phyloP scores from a whole-genome alignment of 768 basidiomycete genomes.

The Crepidotus variabilis region DNA sequence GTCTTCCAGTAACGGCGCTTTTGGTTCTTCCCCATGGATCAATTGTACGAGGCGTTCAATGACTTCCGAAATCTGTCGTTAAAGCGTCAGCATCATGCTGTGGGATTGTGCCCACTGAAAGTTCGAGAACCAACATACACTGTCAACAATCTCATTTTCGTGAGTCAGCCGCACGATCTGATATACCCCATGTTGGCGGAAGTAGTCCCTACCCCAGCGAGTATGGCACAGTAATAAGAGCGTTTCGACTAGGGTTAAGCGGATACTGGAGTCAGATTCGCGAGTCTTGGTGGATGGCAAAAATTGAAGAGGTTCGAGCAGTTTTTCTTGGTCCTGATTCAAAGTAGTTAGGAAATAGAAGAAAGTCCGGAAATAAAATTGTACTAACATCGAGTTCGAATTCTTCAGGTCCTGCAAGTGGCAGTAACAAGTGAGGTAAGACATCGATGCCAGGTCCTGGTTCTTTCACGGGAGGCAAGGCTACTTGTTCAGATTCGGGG shows the following conservation, averaged over 20 bases:
- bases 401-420: slow-evolving; percentile 93
- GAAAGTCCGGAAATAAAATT: background rate
- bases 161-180: slow-evolving; percentile 79
- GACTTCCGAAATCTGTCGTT: slow-evolving; percentile 70
- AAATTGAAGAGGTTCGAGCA: slow-evolving; percentile 84
- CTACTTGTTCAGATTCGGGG: slow-evolving; percentile 52
- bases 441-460: slow-evolving; percentile 77
- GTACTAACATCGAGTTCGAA: slow-evolving; percentile 77
- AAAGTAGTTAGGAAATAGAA: background rate
- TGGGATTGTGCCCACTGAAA: background rate
- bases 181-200: slow-evolving; percentile 81
- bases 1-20: slow-evolving; percentile 37
- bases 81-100: background rate
- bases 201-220: slow-evolving; percentile 79
- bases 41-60: slow-evolving; percentile 86
- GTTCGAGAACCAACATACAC: slow-evolving; percentile 36
- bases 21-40: slow-evolving; percentile 74
- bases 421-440: slow-evolving; percentile 81
- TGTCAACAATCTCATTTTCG: slow-evolving; percentile 72
- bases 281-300: slow-evolving; percentile 81
- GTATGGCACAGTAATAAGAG: slow-evolving; percentile 87
- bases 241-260: slow-evolving; percentile 85
- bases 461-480: slow-evolving; percentile 54
- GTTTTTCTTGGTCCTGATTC: slow-evolving; percentile 77
- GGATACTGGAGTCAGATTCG: slow-evolving; percentile 72